These are phyloP conservation scores for Theileria luwenshuni DNA, from an alignment of 169 alveolate species.

Conservation along the genomic window DNA sequence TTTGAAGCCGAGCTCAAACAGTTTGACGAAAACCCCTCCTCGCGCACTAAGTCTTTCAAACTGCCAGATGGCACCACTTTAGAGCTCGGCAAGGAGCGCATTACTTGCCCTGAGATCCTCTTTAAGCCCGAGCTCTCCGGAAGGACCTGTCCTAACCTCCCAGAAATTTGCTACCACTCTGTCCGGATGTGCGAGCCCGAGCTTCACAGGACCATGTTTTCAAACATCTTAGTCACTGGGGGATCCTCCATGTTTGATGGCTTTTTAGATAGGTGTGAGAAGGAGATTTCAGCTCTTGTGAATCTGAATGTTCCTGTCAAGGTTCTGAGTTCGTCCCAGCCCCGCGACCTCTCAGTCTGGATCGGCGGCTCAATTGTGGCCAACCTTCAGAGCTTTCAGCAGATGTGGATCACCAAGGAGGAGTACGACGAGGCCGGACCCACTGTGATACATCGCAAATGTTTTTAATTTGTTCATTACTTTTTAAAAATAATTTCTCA, in stretches of 20 bases:
- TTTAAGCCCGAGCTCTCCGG: slow-evolving; percentile 52
- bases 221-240: slow-evolving; percentile 59
- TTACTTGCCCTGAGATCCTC: slow-evolving; percentile 63
- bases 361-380: slow-evolving; percentile 98
- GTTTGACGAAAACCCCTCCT: slow-evolving; percentile 33
- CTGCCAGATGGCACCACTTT: slow-evolving; percentile 60
- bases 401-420: slow-evolving; percentile 97
- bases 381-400: slow-evolving; percentile 94
- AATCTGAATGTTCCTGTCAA: slow-evolving; percentile 54
- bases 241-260: slow-evolving; percentile 57
- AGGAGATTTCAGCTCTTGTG: slow-evolving; percentile 32
- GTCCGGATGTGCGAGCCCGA: slow-evolving; percentile 65
- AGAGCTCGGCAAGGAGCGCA: slow-evolving; percentile 25
- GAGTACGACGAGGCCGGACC: slow-evolving; percentile 99
- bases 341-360: slow-evolving; percentile 83
- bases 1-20: slow-evolving; percentile 33
- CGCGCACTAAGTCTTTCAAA: slow-evolving; percentile 26
- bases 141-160: slow-evolving; percentile 37
- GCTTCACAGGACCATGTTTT: slow-evolving; percentile 45
- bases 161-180: slow-evolving; percentile 47
- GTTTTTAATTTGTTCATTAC: slow-evolving; percentile 80
- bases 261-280: slow-evolving; percentile 55
- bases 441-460: slow-evolving; percentile 96
- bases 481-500: too few relatives aligned
- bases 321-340: slow-evolving; percentile 22